phyloP scores from a whole-genome alignment of 2,329 filamentous ascomycete species.

The Neofusicoccum ribis region DNA sequence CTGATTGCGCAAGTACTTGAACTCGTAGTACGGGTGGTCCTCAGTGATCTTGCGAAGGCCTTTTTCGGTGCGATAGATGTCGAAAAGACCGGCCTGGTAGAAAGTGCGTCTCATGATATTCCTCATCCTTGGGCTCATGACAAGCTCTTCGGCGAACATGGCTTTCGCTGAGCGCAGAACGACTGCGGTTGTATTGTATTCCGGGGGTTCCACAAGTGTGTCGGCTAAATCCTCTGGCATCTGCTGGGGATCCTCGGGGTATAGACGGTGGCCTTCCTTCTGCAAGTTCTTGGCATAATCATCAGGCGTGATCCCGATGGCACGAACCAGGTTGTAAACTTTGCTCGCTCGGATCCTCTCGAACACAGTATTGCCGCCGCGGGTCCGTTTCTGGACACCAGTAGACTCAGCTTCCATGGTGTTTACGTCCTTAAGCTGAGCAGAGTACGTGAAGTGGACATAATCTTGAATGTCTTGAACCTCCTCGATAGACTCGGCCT shows the following conservation, averaged over 20 bases:
- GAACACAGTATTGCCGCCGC: conserved; percentile 76
- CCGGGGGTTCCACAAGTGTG: conserved; percentile 66
- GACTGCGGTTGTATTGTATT: conserved; percentile 73
- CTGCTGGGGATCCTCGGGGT: conserved; percentile 79
- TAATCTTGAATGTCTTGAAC: conserved; percentile 97
- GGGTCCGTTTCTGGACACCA: conserved; percentile 73
- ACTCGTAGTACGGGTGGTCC: conserved; percentile 93
- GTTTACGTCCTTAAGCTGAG: conserved; percentile 78
- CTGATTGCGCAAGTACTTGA: conserved; percentile 93
- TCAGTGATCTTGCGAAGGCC: conserved; percentile 92
- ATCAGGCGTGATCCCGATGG: conserved; percentile 87
- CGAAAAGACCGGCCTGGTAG: conserved; percentile 80
- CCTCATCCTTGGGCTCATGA: conserved; percentile 83
- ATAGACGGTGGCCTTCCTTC: conserved; percentile 73
- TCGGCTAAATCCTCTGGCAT: conserved; percentile 87
- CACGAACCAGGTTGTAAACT: conserved; percentile 79
- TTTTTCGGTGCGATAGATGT: conserved; percentile 90
- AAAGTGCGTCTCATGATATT: conserved; percentile 81
- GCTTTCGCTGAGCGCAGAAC: conserved; percentile 78
- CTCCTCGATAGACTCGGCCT: conserved; percentile 86
- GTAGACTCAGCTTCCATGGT: conserved; percentile 60
- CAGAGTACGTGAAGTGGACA: conserved; percentile 87
- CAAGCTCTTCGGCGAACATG: conserved; percentile 89
- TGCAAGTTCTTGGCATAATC: conserved; percentile 85
- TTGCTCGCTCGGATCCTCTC: conserved; percentile 81